Conservation (phyloP, 495 filamentous ascomycete genomes). For the Aspergillus bertholletiae region DNA sequence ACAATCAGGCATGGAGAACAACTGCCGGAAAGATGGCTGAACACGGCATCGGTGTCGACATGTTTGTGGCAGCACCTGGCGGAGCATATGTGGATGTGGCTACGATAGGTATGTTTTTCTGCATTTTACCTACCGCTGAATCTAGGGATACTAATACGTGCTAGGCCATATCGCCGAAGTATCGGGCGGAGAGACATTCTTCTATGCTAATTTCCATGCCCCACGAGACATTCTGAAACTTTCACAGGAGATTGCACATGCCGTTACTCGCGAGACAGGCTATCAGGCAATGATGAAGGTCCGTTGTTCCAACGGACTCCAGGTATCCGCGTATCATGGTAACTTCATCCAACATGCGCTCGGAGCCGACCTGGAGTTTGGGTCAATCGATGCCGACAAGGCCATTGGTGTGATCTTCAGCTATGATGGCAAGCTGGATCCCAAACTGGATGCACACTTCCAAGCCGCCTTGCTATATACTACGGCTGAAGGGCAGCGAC, state of each 20-base stretch:
- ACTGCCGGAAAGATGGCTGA: conserved; percentile 84
- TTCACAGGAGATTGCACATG: conserved; percentile 80
- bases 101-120: conserved; percentile 71
- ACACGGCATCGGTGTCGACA: conserved; percentile 82
- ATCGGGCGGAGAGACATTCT: conserved; percentile 89
- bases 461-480: conserved; percentile 94
- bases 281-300: conserved; percentile 99
- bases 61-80: conserved; percentile 87
- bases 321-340: conserved; percentile 89
- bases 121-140: not conserved
- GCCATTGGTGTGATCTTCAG: conserved; percentile 88
- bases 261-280: conserved; percentile 86
- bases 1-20: conserved; percentile 81
- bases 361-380: conserved; percentile 93
- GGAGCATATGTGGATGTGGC: conserved; percentile 93
- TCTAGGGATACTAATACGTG: conserved; percentile 10
- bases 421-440: conserved; percentile 95
- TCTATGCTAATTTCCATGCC: conserved; percentile 92
- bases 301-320: conserved; percentile 92
- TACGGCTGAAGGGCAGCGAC: conserved; percentile 80
- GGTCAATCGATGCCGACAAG: conserved; percentile 89
- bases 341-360: conserved; percentile 96
- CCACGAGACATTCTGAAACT: conserved; percentile 81
- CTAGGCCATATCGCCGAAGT: conserved; percentile 43
- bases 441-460: conserved; percentile 96